A percentile compares a stretch with the other conserved stretches of the same genome.
phyloP scores from a whole-genome alignment of 78 protist species.

The Chrysochromulina tobinii region DNA sequence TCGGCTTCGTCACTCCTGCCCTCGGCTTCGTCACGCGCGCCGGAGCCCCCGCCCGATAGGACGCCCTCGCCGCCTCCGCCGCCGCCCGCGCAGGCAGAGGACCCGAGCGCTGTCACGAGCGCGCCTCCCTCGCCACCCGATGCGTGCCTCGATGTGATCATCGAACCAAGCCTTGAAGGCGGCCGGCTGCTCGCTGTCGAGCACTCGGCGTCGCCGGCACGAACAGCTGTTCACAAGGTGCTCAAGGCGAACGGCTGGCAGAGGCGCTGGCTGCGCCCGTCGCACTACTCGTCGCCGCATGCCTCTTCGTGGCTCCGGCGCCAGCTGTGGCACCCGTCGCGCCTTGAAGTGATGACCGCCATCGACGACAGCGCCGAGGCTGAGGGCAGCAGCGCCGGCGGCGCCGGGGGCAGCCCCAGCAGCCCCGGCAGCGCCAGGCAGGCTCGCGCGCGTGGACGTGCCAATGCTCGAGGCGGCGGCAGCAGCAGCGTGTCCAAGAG shows the following conservation, averaged over 20 bases:
- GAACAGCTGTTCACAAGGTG: background rate
- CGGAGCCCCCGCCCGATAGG: background rate
- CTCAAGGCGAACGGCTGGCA: background rate
- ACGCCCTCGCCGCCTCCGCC: background rate
- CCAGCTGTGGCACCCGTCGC: background rate
- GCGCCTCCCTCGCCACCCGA: too few species aligned
- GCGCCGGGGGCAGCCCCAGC: too few species aligned
- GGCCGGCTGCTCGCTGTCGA: background rate
- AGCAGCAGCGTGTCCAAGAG: background rate
- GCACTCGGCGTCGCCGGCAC: background rate
- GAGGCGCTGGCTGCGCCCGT: background rate
- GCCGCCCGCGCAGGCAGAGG: background rate
- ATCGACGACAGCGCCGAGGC: too few species aligned
- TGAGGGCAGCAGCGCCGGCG: too few species aligned
- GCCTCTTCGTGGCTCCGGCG: background rate
- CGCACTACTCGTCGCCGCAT: background rate
- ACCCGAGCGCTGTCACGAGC: too few species aligned
- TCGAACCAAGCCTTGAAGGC: background rate
- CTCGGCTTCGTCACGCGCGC: background rate
- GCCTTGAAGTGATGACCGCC: background rate
- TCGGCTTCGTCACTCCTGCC: too few species aligned
- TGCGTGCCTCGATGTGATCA: background rate
- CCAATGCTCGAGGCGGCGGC: too few species aligned
- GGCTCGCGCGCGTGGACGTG: too few species aligned
- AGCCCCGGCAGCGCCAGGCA: too few species aligned